Percentiles rank a stretch among this genome's conserved stretches.
These are phyloP conservation scores for Termitomyces sp. DNA, from an alignment of 768 basidiomycete genomes.

Conservation along the genomic window DNA sequence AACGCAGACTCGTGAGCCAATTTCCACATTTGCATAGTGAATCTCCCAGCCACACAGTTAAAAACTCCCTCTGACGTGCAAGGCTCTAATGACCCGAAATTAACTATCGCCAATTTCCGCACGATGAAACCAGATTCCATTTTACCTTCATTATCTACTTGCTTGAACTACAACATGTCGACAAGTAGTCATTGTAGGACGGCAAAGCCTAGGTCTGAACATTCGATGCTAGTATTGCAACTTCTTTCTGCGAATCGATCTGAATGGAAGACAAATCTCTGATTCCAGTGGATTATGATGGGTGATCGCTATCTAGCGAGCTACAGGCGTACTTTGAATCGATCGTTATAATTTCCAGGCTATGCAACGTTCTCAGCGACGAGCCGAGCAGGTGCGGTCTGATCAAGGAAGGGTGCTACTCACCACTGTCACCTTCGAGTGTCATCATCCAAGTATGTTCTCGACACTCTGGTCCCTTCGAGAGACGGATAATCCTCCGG, in stretches of 20 bases:
- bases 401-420: neutral
- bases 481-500: neutral
- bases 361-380: neutral
- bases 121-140: neutral
- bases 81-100: neutral
- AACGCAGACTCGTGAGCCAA: neutral
- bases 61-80: neutral
- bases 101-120: neutral
- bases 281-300: neutral
- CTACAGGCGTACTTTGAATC: neutral
- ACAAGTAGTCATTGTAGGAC: neutral
- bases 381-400: too few species aligned
- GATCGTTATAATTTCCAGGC: neutral
- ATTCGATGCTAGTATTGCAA: neutral
- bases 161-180: neutral
- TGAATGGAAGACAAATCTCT: neutral
- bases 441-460: neutral
- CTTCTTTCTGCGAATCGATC: neutral
- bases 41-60: neutral
- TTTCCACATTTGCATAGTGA: neutral
- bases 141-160: too few species aligned
- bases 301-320: neutral
- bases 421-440: neutral
- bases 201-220: neutral
- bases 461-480: neutral